Evolutionary conservation across 768 basidiomycete species (phyloP).

Genomic region (Boletus reticulatus): DNA sequence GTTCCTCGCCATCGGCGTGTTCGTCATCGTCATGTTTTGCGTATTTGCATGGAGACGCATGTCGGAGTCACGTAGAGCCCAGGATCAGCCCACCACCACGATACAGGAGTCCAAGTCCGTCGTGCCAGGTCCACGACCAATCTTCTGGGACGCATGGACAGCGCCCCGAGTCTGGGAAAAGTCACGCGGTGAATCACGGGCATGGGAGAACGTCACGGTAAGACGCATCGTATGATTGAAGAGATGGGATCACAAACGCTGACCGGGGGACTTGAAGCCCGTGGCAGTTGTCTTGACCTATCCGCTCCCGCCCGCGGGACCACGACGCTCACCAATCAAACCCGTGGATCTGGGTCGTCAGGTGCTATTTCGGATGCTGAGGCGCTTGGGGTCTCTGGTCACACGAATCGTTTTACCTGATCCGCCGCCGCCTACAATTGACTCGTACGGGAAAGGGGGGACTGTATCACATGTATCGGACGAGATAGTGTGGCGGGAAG

Average conservation of each 20-base stretch:
- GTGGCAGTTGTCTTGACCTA: conserved; percentile 20
- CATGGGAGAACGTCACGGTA: conserved; percentile 45
- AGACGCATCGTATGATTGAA: conserved; percentile 4
- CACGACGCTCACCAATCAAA: not conserved
- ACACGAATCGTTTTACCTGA: not conserved
- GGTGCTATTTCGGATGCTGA: not conserved
- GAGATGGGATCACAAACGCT: not conserved
- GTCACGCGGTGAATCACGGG: conserved; percentile 7
- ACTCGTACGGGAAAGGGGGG: not conserved
- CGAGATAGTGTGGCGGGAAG: conserved; percentile 7
- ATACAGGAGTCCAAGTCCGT: not conserved
- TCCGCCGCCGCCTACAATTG: not conserved
- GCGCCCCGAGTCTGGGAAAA: not conserved
- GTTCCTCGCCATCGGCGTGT: conserved; percentile 58
- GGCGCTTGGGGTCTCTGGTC: not conserved
- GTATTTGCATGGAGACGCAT: conserved; percentile 48
- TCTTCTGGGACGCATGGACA: conserved; percentile 46
- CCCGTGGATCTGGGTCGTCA: not conserved
- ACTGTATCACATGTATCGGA: not conserved
- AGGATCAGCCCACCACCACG: conserved; percentile 1
- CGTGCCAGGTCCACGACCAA: conserved; percentile 33
- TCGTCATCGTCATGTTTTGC: conserved; percentile 45
- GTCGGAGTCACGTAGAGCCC: conserved; percentile 11
- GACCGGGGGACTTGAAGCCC: conserved; percentile 18
- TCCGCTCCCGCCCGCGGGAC: not conserved